A percentile compares a stretch with the other conserved stretches of the same genome.
These are phyloP conservation scores for Neckera pumila DNA, from an alignment of 225 moss, liverwort and hornwort genomes.

Conservation along the genomic window DNA sequence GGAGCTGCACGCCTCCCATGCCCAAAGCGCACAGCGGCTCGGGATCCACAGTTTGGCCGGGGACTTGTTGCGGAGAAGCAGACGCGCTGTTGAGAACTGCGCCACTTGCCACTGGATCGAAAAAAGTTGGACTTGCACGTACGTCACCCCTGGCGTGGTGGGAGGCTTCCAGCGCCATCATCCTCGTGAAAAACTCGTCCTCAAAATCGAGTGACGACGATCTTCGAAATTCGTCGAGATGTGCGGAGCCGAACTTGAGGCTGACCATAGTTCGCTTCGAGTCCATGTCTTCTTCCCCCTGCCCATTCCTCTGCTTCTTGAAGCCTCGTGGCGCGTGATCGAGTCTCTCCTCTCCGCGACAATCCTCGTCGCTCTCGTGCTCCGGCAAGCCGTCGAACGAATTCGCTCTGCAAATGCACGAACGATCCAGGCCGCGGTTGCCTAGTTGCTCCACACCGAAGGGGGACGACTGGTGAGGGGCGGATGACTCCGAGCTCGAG, in stretches of 20 bases:
- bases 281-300: neutral
- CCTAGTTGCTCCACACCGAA: neutral
- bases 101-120: neutral
- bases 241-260: neutral
- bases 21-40: slow-evolving; percentile 11
- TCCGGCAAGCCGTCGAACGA: neutral
- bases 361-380: slow-evolving; percentile 2
- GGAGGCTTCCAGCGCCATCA: slow-evolving; percentile 27
- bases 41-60: neutral
- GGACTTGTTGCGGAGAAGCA: neutral
- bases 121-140: neutral
- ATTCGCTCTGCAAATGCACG: slow-evolving; percentile 19
- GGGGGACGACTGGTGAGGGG: neutral
- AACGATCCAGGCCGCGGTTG: neutral
- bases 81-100: neutral
- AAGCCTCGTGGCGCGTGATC: neutral
- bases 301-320: neutral
- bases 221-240: slow-evolving; percentile 14
- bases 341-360: neutral
- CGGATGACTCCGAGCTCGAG: neutral
- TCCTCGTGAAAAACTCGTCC: slow-evolving; percentile 32
- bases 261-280: neutral
- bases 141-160: neutral
- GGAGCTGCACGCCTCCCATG: slow-evolving; percentile 30
- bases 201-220: slow-evolving; percentile 11